These are phyloP conservation scores for Zoysia pacifica DNA, from an alignment of 176 grass and related monocot genomes.

Conservation along the genomic window DNA sequence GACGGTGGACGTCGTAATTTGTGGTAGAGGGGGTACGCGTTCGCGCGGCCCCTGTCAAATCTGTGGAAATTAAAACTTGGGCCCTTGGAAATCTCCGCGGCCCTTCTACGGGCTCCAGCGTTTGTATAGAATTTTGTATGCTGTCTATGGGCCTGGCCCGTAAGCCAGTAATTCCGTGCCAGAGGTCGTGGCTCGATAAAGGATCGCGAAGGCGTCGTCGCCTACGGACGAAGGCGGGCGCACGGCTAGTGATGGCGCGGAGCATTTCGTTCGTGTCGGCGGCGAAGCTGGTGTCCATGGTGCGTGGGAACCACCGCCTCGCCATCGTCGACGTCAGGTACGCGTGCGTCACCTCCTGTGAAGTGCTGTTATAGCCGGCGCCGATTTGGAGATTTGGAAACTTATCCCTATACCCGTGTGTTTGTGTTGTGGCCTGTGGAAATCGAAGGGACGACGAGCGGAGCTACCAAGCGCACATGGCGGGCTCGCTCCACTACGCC, in stretches of 20 bases:
- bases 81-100: too few relatives aligned
- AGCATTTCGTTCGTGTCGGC: slow-evolving; percentile 67
- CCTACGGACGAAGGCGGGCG: neutral
- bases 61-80: neutral
- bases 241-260: slow-evolving; percentile 51
- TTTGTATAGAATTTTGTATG: too few relatives aligned
- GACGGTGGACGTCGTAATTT: slow-evolving; percentile 76
- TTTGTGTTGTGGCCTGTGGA: neutral
- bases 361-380: neutral
- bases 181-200: neutral
- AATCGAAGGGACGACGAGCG: slow-evolving; percentile 82
- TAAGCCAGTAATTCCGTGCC: neutral
- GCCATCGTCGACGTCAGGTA: slow-evolving; percentile 86
- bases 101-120: too few relatives aligned
- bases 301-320: slow-evolving; percentile 46
- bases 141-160: too few relatives aligned
- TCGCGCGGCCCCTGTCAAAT: slow-evolving; percentile 55
- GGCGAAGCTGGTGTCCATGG: slow-evolving; percentile 68
- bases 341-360: neutral
- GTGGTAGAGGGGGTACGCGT: slow-evolving; percentile 69
- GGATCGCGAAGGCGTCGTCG: neutral
- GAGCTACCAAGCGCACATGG: slow-evolving; percentile 77
- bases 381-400: slow-evolving; percentile 17
- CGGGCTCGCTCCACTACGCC: slow-evolving; percentile 77
- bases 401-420: neutral